A percentile compares a stretch with the other conserved stretches of the same genome.
These are phyloP conservation scores for Botrytis paeoniae DNA, from an alignment of 2,329 filamentous ascomycete genomes.

Conservation along the genomic window DNA sequence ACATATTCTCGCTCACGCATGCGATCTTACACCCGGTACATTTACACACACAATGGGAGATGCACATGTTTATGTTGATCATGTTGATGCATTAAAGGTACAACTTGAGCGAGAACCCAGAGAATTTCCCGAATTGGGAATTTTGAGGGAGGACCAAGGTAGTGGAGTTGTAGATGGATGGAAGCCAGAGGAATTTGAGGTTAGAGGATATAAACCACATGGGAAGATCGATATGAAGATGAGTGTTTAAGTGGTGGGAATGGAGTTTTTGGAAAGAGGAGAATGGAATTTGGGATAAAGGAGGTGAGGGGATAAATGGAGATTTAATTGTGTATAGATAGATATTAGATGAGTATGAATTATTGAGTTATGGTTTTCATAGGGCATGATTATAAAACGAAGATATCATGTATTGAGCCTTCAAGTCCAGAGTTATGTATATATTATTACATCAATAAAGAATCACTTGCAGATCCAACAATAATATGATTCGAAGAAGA, in stretches of 20 bases:
- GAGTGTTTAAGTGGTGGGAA: slow-evolving; percentile 58
- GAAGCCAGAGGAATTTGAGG: slow-evolving; percentile 81
- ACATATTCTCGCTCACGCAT: slow-evolving; percentile 90
- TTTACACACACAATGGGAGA: slow-evolving; percentile 97
- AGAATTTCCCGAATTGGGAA: slow-evolving; percentile 75
- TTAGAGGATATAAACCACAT: slow-evolving; percentile 86
- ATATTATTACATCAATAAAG: neutral
- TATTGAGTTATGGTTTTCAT: neutral
- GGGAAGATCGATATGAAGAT: slow-evolving; percentile 97
- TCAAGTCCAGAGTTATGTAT: neutral
- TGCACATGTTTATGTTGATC: slow-evolving; percentile 93
- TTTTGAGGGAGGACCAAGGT: slow-evolving; percentile 63
- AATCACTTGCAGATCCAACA: neutral
- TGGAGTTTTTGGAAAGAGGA: neutral
- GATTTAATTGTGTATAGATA: neutral
- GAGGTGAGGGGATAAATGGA: neutral
- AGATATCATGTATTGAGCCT: neutral
- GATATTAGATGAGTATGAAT: neutral
- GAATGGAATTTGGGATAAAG: neutral
- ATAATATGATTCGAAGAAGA: neutral
- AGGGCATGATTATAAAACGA: neutral
- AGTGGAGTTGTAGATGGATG: slow-evolving; percentile 75
- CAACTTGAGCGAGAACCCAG: slow-evolving; percentile 79
- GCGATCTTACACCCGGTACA: slow-evolving; percentile 78
- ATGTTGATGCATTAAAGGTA: slow-evolving; percentile 78